phyloP scores from a whole-genome alignment of 306 rosid genomes.

The Quercus ilex region DNA sequence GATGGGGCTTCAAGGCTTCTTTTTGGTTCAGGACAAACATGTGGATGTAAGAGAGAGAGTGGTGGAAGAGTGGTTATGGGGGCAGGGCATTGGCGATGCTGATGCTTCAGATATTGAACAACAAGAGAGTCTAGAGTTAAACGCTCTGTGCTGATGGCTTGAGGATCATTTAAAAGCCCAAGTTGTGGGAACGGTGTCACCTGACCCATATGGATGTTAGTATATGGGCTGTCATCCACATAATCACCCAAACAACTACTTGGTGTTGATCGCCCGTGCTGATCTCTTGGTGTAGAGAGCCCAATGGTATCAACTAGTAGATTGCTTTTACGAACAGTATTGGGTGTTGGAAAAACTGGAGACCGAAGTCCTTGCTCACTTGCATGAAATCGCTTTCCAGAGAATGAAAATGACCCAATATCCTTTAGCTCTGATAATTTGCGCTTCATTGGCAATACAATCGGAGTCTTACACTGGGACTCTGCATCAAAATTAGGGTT shows the following conservation, averaged over 20 bases:
- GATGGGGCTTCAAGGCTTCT: conserved; percentile 91
- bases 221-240: conserved; percentile 59
- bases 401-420: conserved; percentile 39
- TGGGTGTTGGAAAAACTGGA: conserved; percentile 65
- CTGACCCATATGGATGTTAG: conserved; percentile 42
- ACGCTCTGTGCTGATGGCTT: conserved; percentile 69
- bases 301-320: conserved; percentile 52
- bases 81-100: conserved; percentile 98
- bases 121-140: conserved; percentile 82
- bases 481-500: conserved; percentile 59
- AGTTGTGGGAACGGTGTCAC: conserved; percentile 56
- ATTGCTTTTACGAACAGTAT: conserved; percentile 47
- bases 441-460: conserved; percentile 64
- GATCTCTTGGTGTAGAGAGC: conserved; percentile 65
- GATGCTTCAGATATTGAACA: conserved; percentile 93
- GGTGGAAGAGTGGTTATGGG: conserved; percentile 99
- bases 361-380: conserved; percentile 78
- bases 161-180: conserved; percentile 53
- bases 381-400: conserved; percentile 63
- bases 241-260: conserved; percentile 37
- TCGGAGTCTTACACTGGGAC: conserved; percentile 68
- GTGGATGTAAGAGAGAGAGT: conserved; percentile 82
- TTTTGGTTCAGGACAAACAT: conserved; percentile 97
- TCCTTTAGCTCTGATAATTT: conserved; percentile 75
- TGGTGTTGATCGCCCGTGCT: conserved; percentile 39